Conservation (phyloP, 2,329 filamentous ascomycete species). For the Aspergillus sp. region DNA sequence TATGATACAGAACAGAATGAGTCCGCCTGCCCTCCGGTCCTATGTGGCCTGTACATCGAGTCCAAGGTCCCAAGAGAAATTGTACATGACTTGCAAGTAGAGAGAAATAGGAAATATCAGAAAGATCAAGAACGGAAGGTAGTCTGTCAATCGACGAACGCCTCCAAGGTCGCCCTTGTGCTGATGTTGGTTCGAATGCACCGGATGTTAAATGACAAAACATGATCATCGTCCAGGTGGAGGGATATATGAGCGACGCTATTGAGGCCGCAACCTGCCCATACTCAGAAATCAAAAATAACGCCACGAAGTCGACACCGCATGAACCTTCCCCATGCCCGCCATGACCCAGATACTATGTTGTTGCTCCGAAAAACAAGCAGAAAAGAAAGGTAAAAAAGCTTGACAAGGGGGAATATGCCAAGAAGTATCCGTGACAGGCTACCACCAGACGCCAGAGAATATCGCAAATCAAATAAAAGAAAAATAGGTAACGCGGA, state of each 20-base stretch:
- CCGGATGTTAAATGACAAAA: constrained; percentile 2
- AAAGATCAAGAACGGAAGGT: background rate
- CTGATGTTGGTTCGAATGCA: background rate
- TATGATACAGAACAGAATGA: background rate
- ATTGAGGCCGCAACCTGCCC: constrained; percentile 14
- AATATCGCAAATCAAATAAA: constrained; percentile 19
- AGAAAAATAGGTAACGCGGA: constrained; percentile 14
- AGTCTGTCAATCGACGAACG: background rate
- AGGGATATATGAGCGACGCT: constrained; percentile 13
- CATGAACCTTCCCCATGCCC: constrained; percentile 17
- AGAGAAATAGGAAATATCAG: background rate
- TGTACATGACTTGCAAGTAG: background rate
- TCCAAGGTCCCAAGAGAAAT: background rate
- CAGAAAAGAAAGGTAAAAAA: constrained; percentile 19
- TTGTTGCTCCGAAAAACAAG: constrained; percentile 13
- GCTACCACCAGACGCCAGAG: constrained; percentile 26
- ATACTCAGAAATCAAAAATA: constrained; percentile 8
- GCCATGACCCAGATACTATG: constrained; percentile 15
- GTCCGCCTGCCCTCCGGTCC: background rate
- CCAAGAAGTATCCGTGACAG: constrained; percentile 25
- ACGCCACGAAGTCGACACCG: constrained; percentile 18
- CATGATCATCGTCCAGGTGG: constrained; percentile 13
- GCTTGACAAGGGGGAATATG: constrained; percentile 21
- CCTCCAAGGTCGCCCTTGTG: background rate
- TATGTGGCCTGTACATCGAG: background rate